Conservation (phyloP, 129 eudicot species). For the Kitagawia praeruptora region DNA sequence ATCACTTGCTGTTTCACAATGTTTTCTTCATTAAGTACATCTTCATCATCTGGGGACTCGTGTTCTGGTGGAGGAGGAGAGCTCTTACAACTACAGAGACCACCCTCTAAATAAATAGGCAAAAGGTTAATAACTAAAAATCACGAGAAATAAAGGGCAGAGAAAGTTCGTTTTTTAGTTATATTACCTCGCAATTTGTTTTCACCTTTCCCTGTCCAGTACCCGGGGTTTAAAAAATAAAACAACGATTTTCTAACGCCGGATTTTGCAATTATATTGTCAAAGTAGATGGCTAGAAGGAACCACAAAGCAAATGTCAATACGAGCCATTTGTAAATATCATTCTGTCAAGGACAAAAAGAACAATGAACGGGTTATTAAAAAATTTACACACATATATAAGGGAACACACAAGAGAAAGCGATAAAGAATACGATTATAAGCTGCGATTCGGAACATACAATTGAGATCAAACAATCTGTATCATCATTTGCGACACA, state of each 20-base stretch:
- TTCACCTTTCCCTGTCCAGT: constrained; percentile 90
- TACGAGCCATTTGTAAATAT: constrained; percentile 59
- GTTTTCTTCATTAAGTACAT: constrained; percentile 84
- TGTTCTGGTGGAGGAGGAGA: constrained; percentile 45
- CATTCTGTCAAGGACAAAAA: constrained; percentile 52
- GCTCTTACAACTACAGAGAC: constrained; percentile 55
- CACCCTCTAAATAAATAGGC: constrained; percentile 47
- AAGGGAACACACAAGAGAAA: background rate
- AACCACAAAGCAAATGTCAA: constrained; percentile 63
- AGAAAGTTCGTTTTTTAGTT: constrained; percentile 9
- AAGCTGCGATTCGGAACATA: constrained; percentile 17
- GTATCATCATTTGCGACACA: constrained; percentile 61
- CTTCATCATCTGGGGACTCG: constrained; percentile 65
- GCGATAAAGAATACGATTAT: background rate
- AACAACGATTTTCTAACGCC: constrained; percentile 69
- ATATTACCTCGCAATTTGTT: constrained; percentile 49
- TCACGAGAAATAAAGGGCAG: background rate
- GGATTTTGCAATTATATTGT: constrained; percentile 72
- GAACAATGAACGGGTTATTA: constrained; percentile 4
- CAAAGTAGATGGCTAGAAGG: constrained; percentile 73
- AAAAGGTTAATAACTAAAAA: constrained; percentile 8
- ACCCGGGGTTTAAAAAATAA: constrained; percentile 84
- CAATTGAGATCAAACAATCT: constrained; percentile 65
- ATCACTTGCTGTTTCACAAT: constrained; percentile 56
- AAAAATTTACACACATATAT: constrained; percentile 1